Evolutionary conservation across 495 filamentous ascomycete species (phyloP).

Genomic region (Glonium stellatum): DNA sequence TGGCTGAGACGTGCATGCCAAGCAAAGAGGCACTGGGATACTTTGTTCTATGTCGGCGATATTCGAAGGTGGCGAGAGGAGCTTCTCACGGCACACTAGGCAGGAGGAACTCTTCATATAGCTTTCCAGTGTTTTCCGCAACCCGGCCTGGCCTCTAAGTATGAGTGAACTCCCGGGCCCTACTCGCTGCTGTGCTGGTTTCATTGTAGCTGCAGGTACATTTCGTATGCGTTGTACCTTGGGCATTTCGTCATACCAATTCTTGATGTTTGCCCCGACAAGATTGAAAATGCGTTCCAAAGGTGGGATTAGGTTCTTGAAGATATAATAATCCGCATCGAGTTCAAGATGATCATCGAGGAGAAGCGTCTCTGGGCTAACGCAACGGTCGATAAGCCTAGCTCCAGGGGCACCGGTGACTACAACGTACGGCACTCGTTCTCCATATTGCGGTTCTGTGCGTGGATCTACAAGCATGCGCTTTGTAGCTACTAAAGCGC

Average conservation of each 20-base stretch:
- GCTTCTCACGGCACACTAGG: slow-evolving; percentile 64
- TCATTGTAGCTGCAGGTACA: slow-evolving; percentile 43
- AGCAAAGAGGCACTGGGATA: slow-evolving; percentile 52
- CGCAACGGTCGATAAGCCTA: slow-evolving; percentile 80
- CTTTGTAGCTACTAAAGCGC: slow-evolving; percentile 75
- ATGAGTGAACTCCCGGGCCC: slow-evolving; percentile 15
- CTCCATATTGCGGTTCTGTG: slow-evolving; percentile 88
- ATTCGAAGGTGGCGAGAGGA: slow-evolving; percentile 29
- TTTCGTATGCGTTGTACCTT: slow-evolving; percentile 65
- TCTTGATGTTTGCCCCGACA: slow-evolving; percentile 82
- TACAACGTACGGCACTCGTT: slow-evolving; percentile 91
- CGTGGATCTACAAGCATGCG: slow-evolving; percentile 80
- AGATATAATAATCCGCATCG: slow-evolving; percentile 96
- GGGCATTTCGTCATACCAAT: slow-evolving; percentile 97
- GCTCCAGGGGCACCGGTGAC: slow-evolving; percentile 80
- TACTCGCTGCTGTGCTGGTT: slow-evolving; percentile 22
- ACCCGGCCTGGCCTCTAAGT: slow-evolving; percentile 30
- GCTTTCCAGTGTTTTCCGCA: slow-evolving; percentile 68
- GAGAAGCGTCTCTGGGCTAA: slow-evolving; percentile 78
- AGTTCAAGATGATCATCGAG: slow-evolving; percentile 67
- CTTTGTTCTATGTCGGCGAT: slow-evolving; percentile 11
- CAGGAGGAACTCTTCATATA: slow-evolving; percentile 80
- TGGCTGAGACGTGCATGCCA: slow-evolving; percentile 49
- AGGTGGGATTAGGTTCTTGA: slow-evolving; percentile 90
- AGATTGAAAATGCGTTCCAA: slow-evolving; percentile 96